Evolutionary conservation across 257 asterid species (phyloP), one percentile per base, ranked within the genome.

Genomic region (Primulina tabacum): DNA sequence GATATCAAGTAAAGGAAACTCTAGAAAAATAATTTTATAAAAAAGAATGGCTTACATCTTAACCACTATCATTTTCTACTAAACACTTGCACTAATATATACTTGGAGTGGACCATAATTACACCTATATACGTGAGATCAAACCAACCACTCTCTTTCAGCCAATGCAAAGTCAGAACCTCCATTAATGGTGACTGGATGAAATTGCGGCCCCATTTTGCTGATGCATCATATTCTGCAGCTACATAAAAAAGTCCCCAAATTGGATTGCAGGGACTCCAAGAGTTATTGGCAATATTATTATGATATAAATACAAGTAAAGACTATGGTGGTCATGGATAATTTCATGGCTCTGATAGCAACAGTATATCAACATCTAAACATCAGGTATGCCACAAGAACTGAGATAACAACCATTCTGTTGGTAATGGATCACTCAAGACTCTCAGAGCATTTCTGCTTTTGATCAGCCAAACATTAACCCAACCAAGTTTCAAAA

Each of bases 141-240:
- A 68, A 58, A 33, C 28, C 40, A 20, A 69, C 64, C 65, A 68
- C 21, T 77, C 75, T 56, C 43, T 72, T 68, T 73, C 75, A 55
- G 18, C 61, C 60, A 68, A 12, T 63, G 24, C 30, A 52, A 52
- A 60, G 30, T 67, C 70, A 50, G 55, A 58, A 37, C 55, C 21
- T 56, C 30, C 64, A 34, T n/a, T 28, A 7, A 26, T 18, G 61
- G 67, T n/a, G 62, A 74, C 62, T 74, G 73, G 74, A 60, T 38
- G 26, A 32, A 50, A 14, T 20, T 56, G 71, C 50, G 37, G 26
- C 55, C 24, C 58, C 12, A 34, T 26, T 68, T 12, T 24, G 61
- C 61, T 52, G 70, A 34, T 26, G 34, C 11, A 53, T 61, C 64
- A 26, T 26, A 60, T 14, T 34, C 24, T 32, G 50, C 32, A 50